Evolutionary conservation across 1,284 basidiomycete genomes (phyloP), one percentile per base, ranked within the genome.

Genomic region (Ceratobasidium theobromae): DNA sequence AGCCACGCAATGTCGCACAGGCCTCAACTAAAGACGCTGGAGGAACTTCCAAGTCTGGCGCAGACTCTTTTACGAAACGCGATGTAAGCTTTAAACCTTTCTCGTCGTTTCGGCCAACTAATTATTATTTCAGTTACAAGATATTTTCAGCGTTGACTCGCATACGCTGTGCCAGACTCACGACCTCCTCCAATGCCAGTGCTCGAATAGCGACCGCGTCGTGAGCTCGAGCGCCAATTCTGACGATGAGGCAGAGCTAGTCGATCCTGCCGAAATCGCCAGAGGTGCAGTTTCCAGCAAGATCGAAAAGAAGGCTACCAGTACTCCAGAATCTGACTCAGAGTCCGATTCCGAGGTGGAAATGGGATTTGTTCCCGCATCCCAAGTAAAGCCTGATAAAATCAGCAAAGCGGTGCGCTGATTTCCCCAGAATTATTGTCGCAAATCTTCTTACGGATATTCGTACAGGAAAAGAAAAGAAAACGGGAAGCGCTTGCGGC

Each of bases 131-230:
- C 69, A 93, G 88, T 82, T 97, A 27, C 86, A 87, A 52, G 93
- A 95, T 73, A 92, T 99, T 70, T 99, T 99, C 77, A 88, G 87
- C 6, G 79, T 98, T 40, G 87, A 96, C 75, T 78, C 83, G 0
- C 79, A 87, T 58, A 96, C 95, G 0, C 77, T 82, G 1, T 98
- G 94, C 77, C 89, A 95, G 67, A 98, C 96, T 1, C 97, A 97
- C 71, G 93, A 95, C 72, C 80, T 95, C 16, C 79, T 95, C 14
- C 86, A 84, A 58, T 95, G 93, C 73, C 77, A 79, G 32, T 94
- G 93, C 71, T 81, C 80, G 68, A 75, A 74, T 27, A 69, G 70
- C 25, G 71, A 71, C 1, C 46, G 70, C 54, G 9, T 69, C 49
- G 65, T 70, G 67, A 58, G 62, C 25, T 51, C 65, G 51, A 71